These are phyloP conservation scores for Iris macrosiphon DNA, from an alignment of 106 monocot species.

Conservation along the genomic window DNA sequence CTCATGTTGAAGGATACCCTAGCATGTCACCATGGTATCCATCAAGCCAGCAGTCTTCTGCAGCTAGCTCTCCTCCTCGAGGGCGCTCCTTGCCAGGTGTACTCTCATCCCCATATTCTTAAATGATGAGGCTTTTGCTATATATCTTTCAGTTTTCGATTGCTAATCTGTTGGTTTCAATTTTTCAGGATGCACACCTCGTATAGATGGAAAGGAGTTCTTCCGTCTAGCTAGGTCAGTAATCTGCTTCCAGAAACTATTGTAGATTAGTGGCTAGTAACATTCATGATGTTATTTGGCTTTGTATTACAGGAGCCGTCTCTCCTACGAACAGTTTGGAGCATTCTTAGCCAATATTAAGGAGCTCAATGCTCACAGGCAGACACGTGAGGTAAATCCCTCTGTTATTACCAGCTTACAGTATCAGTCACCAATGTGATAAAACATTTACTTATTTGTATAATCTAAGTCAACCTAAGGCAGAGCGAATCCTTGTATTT, in stretches of 20 bases:
- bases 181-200: conserved; percentile 62
- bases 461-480: neutral
- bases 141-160: neutral
- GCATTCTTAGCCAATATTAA: conserved; percentile 92
- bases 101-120: conserved; percentile 1
- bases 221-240: conserved; percentile 88
- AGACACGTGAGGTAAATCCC: conserved; percentile 67
- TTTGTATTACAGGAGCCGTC: conserved; percentile 56
- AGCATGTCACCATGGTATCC: conserved; percentile 43
- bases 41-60: conserved; percentile 58
- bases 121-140: too few species aligned
- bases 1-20: conserved; percentile 23
- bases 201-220: conserved; percentile 95
- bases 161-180: neutral
- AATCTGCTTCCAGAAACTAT: neutral
- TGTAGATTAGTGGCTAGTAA: neutral
- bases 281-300: neutral
- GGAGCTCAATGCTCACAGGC: conserved; percentile 78
- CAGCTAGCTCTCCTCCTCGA: conserved; percentile 50
- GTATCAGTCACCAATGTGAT: neutral
- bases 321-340: conserved; percentile 92
- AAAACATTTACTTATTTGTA: neutral
- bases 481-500: neutral
- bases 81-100: conserved; percentile 42
- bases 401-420: too few species aligned